These are phyloP conservation scores for Jamesozyma lodderae DNA, from an alignment of 805 yeast species.

Conservation along the genomic window DNA sequence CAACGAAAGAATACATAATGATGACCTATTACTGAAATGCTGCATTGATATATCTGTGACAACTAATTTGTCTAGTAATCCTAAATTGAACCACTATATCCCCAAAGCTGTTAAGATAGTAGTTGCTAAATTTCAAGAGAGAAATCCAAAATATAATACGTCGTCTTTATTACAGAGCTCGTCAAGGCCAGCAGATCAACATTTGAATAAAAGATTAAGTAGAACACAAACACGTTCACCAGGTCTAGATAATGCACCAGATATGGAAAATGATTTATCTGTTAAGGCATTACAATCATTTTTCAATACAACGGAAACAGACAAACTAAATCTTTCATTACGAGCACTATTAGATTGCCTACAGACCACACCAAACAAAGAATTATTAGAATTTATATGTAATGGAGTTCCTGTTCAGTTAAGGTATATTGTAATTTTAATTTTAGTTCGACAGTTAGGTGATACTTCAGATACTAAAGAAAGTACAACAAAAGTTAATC, in stretches of 20 bases:
- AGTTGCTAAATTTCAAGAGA: slow-evolving; percentile 22
- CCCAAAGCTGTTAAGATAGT: slow-evolving; percentile 19
- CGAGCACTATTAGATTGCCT: slow-evolving; percentile 42
- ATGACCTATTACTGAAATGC: slow-evolving; percentile 25
- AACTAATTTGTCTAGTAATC: slow-evolving; percentile 22
- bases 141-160: slow-evolving; percentile 17
- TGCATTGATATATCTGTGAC: slow-evolving; percentile 27
- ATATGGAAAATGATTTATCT: slow-evolving; percentile 26
- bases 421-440: slow-evolving; percentile 53
- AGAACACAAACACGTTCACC: slow-evolving; percentile 25
- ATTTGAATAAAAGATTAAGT: slow-evolving; percentile 21
- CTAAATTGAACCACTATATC: slow-evolving; percentile 22
- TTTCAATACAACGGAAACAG: slow-evolving; percentile 54
- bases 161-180: slow-evolving; percentile 8
- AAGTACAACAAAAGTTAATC: slow-evolving; percentile 6
- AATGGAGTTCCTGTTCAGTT: slow-evolving; percentile 75
- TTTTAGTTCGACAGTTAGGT: slow-evolving; percentile 33
- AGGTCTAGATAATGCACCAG: slow-evolving; percentile 20
- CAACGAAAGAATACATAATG: slow-evolving; percentile 19
- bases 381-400: slow-evolving; percentile 54
- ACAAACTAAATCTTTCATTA: slow-evolving; percentile 52
- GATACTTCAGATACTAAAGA: slow-evolving; percentile 7
- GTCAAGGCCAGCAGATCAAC: slow-evolving; percentile 5
- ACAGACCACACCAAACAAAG: slow-evolving; percentile 27
- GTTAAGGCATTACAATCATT: slow-evolving; percentile 42